Evolutionary conservation across 2,329 filamentous ascomycete species (phyloP).

Genomic region (Hymenoscyphus albidus): DNA sequence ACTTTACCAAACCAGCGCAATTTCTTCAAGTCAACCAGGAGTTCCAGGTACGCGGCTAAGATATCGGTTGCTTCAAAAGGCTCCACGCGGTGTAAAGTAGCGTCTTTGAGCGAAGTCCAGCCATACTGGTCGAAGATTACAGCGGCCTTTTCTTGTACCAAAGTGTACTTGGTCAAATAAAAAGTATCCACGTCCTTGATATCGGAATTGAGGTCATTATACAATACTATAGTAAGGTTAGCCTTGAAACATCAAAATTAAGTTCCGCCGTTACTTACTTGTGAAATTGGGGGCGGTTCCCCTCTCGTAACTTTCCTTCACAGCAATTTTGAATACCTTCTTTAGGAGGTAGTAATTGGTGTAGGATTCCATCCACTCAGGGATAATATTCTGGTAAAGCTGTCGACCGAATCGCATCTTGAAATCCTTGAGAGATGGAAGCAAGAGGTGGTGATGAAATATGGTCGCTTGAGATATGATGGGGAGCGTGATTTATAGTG

Average conservation of each 20-base stretch:
- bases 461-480: too few relatives aligned
- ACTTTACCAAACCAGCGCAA: too few relatives aligned
- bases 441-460: too few relatives aligned
- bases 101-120: not conserved
- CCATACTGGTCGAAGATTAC: not conserved
- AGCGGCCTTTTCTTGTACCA: not conserved
- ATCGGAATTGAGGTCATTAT: not conserved
- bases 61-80: too few relatives aligned
- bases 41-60: too few relatives aligned
- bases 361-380: constrained; percentile 6
- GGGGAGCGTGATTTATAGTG: too few relatives aligned
- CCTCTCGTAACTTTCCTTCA: not conserved
- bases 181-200: constrained; percentile 8
- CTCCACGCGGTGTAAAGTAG: too few relatives aligned
- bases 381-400: constrained; percentile 3
- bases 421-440: too few relatives aligned
- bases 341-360: constrained; percentile 8
- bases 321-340: constrained; percentile 4
- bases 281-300: not conserved
- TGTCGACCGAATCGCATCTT: constrained; percentile 10
- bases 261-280: too few relatives aligned
- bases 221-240: not conserved
- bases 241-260: not conserved
- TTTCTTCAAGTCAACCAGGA: too few relatives aligned
- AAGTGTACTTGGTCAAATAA: not conserved